These are phyloP conservation scores for Aspergillus bombycis DNA, from an alignment of 2,329 filamentous ascomycete genomes.

Conservation along the genomic window DNA sequence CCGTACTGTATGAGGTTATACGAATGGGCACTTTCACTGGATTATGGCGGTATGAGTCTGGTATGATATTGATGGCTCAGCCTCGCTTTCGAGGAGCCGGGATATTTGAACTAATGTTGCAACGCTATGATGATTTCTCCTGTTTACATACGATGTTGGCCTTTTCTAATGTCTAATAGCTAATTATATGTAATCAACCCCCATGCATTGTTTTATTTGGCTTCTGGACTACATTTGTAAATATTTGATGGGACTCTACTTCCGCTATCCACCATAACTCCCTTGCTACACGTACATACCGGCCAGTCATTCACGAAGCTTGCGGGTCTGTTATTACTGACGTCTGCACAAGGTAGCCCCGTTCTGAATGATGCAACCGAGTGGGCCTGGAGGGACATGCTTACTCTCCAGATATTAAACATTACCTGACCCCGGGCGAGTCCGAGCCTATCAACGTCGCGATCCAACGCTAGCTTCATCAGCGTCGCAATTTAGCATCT, in stretches of 20 bases:
- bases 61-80: background rate
- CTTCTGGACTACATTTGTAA: background rate
- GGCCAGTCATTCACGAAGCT: too few relatives aligned
- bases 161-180: background rate
- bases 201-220: background rate
- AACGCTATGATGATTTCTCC: background rate
- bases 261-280: too few relatives aligned
- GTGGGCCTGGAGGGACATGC: too few relatives aligned
- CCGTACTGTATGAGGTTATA: background rate
- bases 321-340: too few relatives aligned
- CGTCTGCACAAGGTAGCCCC: too few relatives aligned
- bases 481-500: background rate
- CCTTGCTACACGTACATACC: too few relatives aligned
- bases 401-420: background rate
- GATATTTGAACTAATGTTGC: background rate
- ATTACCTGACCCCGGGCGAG: background rate
- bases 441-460: background rate
- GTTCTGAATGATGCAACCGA: too few relatives aligned
- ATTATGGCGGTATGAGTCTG: background rate
- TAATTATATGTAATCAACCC: background rate
- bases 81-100: background rate
- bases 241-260: too few relatives aligned
- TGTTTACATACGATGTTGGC: background rate
- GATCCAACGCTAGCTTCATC: background rate
- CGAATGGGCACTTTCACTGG: background rate